A percentile compares a stretch with the other conserved stretches of the same genome.
phyloP scores from a whole-genome alignment of 176 grass and related monocot species.

The Aegilops speltoides region DNA sequence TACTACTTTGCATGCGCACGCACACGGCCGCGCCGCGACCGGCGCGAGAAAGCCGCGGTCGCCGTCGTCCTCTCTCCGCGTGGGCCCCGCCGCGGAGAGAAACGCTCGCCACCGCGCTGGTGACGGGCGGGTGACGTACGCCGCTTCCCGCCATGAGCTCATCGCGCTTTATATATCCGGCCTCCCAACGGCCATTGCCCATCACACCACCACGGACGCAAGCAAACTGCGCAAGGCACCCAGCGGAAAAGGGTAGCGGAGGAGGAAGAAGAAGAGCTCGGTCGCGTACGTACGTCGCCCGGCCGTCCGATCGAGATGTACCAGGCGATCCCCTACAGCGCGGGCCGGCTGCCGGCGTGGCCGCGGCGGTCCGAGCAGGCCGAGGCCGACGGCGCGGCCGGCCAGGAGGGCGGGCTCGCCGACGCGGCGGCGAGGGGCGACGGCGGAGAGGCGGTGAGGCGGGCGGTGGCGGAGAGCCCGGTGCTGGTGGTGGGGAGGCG shows the following conservation, averaged over 20 bases:
- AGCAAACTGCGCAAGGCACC: not conserved
- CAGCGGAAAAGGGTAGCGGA: not conserved
- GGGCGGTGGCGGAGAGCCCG: constrained; percentile 69
- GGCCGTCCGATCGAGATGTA: constrained; percentile 39
- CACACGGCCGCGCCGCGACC: not conserved
- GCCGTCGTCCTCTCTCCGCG: constrained; percentile 6
- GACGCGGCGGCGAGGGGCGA: not conserved
- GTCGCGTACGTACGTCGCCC: no score
- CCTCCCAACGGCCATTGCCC: not conserved
- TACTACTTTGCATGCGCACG: not conserved
- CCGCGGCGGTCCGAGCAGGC: not conserved
- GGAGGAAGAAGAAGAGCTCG: not conserved
- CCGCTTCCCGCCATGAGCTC: not conserved
- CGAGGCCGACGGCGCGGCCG: not conserved
- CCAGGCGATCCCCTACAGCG: constrained; percentile 77
- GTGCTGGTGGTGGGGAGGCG: constrained; percentile 67
- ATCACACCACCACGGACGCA: not conserved
- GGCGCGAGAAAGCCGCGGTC: not conserved
- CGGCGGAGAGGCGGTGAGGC: constrained; percentile 19
- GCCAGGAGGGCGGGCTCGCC: not conserved
- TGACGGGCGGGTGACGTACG: constrained; percentile 28
- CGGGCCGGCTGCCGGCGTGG: constrained; percentile 23
- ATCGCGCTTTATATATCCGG: constrained; percentile 32
- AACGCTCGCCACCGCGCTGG: not conserved
- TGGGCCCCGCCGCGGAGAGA: not conserved